phyloP scores from a whole-genome alignment of 1,139 yeast genomes.

The Sugiyamaella pinicola region DNA sequence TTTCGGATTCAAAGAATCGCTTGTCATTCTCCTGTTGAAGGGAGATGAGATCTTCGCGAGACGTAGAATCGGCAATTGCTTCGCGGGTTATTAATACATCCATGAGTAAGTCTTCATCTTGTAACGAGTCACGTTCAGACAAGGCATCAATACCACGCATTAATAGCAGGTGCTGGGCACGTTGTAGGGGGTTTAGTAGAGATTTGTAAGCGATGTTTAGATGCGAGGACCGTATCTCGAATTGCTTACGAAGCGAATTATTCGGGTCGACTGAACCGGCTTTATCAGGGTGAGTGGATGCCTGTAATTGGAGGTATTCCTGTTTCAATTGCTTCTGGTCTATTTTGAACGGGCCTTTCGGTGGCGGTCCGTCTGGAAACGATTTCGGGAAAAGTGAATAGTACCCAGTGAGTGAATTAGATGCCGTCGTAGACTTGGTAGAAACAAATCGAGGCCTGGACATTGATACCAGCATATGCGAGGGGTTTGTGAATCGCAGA shows the following conservation, averaged over 20 bases:
- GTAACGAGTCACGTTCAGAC: constrained; percentile 40
- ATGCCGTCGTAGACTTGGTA: background rate
- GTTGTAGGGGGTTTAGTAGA: constrained; percentile 64
- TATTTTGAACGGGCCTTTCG: constrained; percentile 59
- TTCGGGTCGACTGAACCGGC: constrained; percentile 39
- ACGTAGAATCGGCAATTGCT: constrained; percentile 62
- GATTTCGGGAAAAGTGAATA: constrained; percentile 75
- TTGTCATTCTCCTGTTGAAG: constrained; percentile 58
- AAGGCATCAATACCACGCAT: constrained; percentile 46
- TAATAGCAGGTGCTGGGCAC: constrained; percentile 62
- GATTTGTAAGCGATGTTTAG: constrained; percentile 78
- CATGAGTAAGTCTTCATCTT: constrained; percentile 65
- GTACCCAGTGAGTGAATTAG: constrained; percentile 17
- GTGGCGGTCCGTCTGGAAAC: constrained; percentile 71
- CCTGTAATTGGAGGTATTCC: constrained; percentile 75
- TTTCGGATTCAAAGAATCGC: constrained; percentile 51
- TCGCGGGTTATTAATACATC: constrained; percentile 82
- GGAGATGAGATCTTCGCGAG: constrained; percentile 57
- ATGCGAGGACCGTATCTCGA: constrained; percentile 50
- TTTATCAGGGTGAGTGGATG: constrained; percentile 79
- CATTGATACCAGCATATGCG: background rate
- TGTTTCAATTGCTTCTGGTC: constrained; percentile 59
- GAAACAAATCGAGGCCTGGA: background rate
- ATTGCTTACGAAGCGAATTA: constrained; percentile 26
- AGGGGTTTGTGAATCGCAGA: too few species aligned